A percentile compares a stretch with the other conserved stretches of the same genome.
phyloP scores from a whole-genome alignment of 2,329 filamentous ascomycete genomes.

The Colletotrichum costaricense region DNA sequence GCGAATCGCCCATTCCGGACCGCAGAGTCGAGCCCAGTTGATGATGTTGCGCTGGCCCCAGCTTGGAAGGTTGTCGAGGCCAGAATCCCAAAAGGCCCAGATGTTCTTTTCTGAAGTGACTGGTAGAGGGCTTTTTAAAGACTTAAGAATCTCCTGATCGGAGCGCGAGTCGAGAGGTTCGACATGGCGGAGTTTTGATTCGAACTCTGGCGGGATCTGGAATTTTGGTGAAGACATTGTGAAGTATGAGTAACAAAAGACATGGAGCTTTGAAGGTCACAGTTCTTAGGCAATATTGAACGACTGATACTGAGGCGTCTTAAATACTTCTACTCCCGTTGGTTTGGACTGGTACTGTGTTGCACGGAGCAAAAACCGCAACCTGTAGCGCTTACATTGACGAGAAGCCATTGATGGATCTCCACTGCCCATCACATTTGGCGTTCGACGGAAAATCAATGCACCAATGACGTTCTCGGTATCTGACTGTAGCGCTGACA shows the following conservation, averaged over 20 bases:
- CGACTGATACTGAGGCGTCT: background rate
- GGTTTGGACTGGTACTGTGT: background rate
- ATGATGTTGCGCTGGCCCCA: slow-evolving; percentile 54
- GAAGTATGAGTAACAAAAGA: background rate
- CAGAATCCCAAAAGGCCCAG: slow-evolving; percentile 57
- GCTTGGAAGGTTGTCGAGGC: slow-evolving; percentile 46
- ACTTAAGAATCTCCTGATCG: slow-evolving; percentile 44
- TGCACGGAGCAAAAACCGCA: background rate
- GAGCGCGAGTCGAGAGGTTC: slow-evolving; percentile 25
- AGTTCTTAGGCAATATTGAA: background rate
- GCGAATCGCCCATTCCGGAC: slow-evolving; percentile 52
- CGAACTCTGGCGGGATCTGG: slow-evolving; percentile 7
- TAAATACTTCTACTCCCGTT: background rate
- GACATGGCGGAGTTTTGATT: slow-evolving; percentile 6
- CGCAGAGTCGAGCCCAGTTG: slow-evolving; percentile 52
- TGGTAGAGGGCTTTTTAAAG: slow-evolving; percentile 42
- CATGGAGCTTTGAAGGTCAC: too few species aligned
- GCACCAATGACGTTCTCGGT: background rate
- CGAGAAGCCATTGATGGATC: background rate
- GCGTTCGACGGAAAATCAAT: background rate
- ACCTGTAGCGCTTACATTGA: background rate
- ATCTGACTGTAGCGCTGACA: background rate
- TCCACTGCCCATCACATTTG: background rate
- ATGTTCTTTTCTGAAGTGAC: slow-evolving; percentile 55
- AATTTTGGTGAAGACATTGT: slow-evolving; percentile 7